Conservation (phyloP, 2,329 filamentous ascomycete species). For the Aureobasidium sp. region DNA sequence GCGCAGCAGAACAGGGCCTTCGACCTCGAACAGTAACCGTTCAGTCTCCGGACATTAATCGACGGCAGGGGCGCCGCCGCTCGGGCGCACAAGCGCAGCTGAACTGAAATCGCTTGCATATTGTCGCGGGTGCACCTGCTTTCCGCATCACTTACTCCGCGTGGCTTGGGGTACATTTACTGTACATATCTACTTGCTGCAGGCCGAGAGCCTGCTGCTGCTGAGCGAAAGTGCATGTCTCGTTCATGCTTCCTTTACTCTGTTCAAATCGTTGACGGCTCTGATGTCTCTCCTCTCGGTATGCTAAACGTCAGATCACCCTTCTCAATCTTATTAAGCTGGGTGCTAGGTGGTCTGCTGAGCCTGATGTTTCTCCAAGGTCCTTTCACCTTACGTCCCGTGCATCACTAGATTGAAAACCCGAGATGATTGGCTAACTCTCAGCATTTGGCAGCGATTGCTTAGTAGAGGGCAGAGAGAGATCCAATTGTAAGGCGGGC, state of each 20-base stretch:
- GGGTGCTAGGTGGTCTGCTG: not conserved
- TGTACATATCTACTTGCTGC: not conserved
- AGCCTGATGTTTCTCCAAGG: not conserved
- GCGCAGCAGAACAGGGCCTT: not conserved
- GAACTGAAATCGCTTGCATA: conserved; percentile 4
- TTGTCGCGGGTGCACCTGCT: not conserved
- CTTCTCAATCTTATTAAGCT: not conserved
- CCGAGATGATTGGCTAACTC: not conserved
- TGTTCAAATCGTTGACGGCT: not conserved
- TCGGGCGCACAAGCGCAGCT: not conserved
- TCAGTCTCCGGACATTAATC: not conserved
- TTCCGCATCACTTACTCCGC: not conserved
- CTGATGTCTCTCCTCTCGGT: not conserved
- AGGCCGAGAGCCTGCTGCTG: not conserved
- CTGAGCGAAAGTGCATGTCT: not conserved
- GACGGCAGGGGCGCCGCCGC: not conserved
- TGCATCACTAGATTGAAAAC: not conserved
- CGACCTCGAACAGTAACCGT: not conserved
- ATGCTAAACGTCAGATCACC: not conserved
- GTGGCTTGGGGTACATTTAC: not conserved
- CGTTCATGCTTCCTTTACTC: not conserved
- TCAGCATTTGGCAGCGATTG: not conserved
- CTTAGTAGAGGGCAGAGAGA: not conserved
- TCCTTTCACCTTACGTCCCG: not conserved
- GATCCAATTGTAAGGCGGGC: not conserved